A percentile compares a stretch with the other conserved stretches of the same genome.
These are phyloP conservation scores for Astragalus glycyphyllos DNA, from an alignment of 306 rosid genomes.

Conservation along the genomic window DNA sequence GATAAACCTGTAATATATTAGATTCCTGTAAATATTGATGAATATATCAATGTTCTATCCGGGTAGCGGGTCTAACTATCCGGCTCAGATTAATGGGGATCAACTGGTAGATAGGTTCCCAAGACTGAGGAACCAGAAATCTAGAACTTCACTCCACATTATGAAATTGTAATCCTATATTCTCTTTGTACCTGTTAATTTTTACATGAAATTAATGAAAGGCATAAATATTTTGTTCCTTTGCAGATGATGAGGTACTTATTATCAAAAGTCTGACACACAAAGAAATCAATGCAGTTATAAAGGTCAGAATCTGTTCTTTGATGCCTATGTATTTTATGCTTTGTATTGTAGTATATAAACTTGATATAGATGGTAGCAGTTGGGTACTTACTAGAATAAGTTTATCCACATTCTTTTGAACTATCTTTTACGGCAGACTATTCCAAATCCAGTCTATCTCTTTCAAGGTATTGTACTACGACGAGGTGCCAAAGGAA, in stretches of 20 bases:
- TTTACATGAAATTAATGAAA: constrained; percentile 25
- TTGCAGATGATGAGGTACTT: constrained; percentile 83
- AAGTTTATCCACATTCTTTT: constrained; percentile 29
- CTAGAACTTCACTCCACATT: not conserved
- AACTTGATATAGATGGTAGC: constrained; percentile 29
- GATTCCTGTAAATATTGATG: constrained; percentile 14
- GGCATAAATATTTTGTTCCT: constrained; percentile 29
- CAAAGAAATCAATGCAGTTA: constrained; percentile 78
- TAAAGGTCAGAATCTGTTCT: constrained; percentile 68
- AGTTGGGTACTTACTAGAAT: constrained; percentile 14
- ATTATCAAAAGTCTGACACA: constrained; percentile 93
- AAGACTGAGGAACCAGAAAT: constrained; percentile 4
- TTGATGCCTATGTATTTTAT: constrained; percentile 19
- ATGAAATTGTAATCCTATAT: constrained; percentile 21
- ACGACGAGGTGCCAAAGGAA: constrained; percentile 99
- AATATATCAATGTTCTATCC: constrained; percentile 7
- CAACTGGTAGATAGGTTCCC: not conserved
- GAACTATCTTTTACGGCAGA: constrained; percentile 60
- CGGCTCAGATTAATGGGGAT: constrained; percentile 27
- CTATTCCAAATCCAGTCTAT: constrained; percentile 92
- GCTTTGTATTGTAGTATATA: constrained; percentile 29
- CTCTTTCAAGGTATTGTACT: constrained; percentile 98
- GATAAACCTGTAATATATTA: constrained; percentile 9
- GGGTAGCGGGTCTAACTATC: constrained; percentile 7
- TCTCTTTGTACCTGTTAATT: constrained; percentile 20